Base-by-base conservation (phyloP, 2,329 filamentous ascomycete genomes). In the Exophiala phaeomuriformis region DNA sequence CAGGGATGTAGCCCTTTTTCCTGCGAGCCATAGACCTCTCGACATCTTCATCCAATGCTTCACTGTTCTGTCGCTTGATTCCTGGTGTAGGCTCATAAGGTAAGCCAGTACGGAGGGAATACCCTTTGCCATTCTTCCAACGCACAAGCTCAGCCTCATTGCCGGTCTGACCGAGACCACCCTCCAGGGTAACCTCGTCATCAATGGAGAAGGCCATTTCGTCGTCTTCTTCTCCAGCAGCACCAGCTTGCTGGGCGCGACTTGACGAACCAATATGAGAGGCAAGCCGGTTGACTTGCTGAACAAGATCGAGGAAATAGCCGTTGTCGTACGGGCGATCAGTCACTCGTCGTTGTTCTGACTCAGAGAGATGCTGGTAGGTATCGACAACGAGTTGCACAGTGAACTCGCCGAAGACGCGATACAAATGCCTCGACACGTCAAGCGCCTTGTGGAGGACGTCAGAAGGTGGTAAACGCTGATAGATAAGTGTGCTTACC, bases 241-340 rank as follows among this genome's bases (percentile, higher is more conserved):
- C 78, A 52, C 77, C 75, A 59, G 77, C 75, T 35, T 62, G 60
- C 50, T 65, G 61, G 45, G 45, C 43, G 52, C 85, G 80, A 66
- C 88, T 84, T 61, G 84, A 81, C 62, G 84, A 83, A 60, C 85
- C 84, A 65, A 96, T 83, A 69, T 93, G 87, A 65, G 84, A 81
- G 57, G 89, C 90, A 81, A 95, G 95, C 68, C 88, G 82, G 68
- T 84, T 82, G 64, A 96, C 90, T 80, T 96, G 90, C 69, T 94
- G 88, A 69, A 94, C 85, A 57, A 97, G 83, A 75, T 97, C 91
- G 74, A 96, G 85, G 69, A 96, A 96, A 74, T 97, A 97, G 68
- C 88, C 88, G 79, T 87, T 89, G 78, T 85, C 93, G 77, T 96
- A 97, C 62, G 90, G 89, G 65, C 86, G 84, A 71, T 97, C 91